Percentiles rank a stretch among this genome's conserved stretches.
Evolutionary conservation across 441 rosid species (phyloP).

Genomic region (Populus hybrid): DNA sequence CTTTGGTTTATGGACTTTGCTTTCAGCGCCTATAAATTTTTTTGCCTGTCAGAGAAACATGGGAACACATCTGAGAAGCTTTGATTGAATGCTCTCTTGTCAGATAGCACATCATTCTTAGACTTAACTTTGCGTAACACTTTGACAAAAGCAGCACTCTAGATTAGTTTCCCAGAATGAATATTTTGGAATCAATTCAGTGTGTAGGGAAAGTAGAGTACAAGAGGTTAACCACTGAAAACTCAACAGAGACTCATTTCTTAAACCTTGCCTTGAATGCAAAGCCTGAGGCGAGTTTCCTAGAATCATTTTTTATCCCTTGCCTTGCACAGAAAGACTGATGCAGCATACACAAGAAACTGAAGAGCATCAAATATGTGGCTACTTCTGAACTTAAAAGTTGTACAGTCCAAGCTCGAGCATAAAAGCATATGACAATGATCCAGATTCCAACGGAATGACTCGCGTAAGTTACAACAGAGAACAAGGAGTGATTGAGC

Average conservation of each 20-base stretch:
- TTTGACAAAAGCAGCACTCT: background rate
- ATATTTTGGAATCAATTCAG: background rate
- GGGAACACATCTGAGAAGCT: slow-evolving; percentile 14
- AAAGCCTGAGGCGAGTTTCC: too few species aligned
- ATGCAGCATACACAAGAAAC: too few species aligned
- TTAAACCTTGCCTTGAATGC: too few species aligned
- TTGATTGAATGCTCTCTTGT: background rate
- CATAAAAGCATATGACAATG: background rate
- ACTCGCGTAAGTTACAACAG: background rate
- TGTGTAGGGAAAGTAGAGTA: background rate
- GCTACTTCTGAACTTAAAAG: background rate
- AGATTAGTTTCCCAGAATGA: background rate
- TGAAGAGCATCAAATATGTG: too few species aligned
- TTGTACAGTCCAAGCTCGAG: background rate
- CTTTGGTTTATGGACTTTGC: background rate
- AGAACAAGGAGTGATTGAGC: too few species aligned
- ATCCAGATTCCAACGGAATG: background rate
- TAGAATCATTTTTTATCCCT: too few species aligned
- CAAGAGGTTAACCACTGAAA: background rate
- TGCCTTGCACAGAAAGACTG: too few species aligned
- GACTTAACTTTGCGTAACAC: background rate
- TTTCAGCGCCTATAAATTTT: slow-evolving; percentile 9
- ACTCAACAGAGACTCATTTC: too few species aligned
- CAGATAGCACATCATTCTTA: background rate
- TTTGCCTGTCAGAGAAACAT: slow-evolving; percentile 38